Conservation (phyloP, 2,329 filamentous ascomycete genomes). For the Orbilia ellipsospora region DNA sequence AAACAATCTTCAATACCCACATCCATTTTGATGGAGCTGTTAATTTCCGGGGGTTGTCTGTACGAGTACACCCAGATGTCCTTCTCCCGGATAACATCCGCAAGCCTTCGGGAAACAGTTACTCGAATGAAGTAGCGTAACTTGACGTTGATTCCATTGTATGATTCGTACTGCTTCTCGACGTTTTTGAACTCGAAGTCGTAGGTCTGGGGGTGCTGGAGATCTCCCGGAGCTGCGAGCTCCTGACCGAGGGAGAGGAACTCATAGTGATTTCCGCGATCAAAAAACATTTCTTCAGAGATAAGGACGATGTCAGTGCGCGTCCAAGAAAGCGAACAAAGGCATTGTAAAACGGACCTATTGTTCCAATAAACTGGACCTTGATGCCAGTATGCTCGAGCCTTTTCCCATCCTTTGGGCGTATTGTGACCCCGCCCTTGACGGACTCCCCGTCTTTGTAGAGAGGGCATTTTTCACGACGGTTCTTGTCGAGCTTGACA, state of each 20-base stretch:
- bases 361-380: conserved; percentile 98
- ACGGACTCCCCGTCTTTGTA: conserved; percentile 99
- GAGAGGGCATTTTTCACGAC: conserved; percentile 93
- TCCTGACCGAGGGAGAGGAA: conserved; percentile 98
- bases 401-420: conserved; percentile 97
- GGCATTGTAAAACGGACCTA: conserved; percentile 70
- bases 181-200: conserved; percentile 99
- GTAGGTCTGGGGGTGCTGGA: conserved; percentile 98
- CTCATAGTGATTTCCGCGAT: conserved; percentile 98
- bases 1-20: conserved; percentile 99
- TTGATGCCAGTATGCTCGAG: conserved; percentile 99
- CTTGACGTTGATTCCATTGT: conserved; percentile 99
- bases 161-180: conserved; percentile 99
- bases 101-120: conserved; percentile 95
- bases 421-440: conserved; percentile 92
- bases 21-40: conserved; percentile 99
- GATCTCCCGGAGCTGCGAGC: conserved; percentile 93
- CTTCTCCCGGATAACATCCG: conserved; percentile 97
- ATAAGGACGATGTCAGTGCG: conserved; percentile 27
- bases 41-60: conserved; percentile 96
- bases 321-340: background rate
- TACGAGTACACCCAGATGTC: conserved; percentile 99
- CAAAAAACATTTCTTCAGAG: conserved; percentile 94
- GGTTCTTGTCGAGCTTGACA: conserved; percentile 97
- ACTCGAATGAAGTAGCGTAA: conserved; percentile 98